Evolutionary conservation across 305 asterid species (phyloP), one percentile per base, ranked within the genome.

Genomic region (Fraxinus dipetala): DNA sequence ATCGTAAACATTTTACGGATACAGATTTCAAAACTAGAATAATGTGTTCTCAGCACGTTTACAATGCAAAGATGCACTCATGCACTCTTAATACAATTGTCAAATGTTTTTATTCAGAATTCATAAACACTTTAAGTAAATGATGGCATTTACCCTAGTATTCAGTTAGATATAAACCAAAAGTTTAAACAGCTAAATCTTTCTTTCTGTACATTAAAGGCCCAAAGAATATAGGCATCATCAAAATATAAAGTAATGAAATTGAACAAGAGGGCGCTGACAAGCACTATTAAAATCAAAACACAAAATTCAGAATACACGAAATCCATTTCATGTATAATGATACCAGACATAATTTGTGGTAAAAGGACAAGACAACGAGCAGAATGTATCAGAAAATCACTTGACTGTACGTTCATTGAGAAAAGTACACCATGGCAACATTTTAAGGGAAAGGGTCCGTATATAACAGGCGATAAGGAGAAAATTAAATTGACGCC

Each of bases 61-160:
- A 51, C 22, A 14, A 51, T 51, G 59, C 59, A 45, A 45, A 45
- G 56, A 45, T n/a, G 56, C 56, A 45, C 56, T 45, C 13, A 45
- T 13, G 18, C 56, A 45, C n/a, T 14, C 38, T 5, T 11, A 43
- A 43, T 45, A 48, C 20, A 48, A 14, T 48, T 14, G 20, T 4
- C 18, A 48, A 14, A 16, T 14, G 6, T 14, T 14, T 14, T 48
- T 48, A 14, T 4, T 48, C 59, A 48, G 20, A 48, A 48, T 48
- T 48, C 59, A 48, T 14, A 48, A 4, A 48, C 20, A 48, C 96
- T 20, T 1, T 2, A 45, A 14, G 56, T 13, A 45, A 45, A 45
- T 88, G n/a, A 45, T 45, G n/a, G 18, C 18, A 4, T 11, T 43
- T 3, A 13, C 14, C 56, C 5, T 45, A 45, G 5, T 45, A 45